Evolutionary conservation across 23 red algal genomes (phyloP), one percentile per base, ranked within the genome.

Genomic region (Gracilaria gracilis): DNA sequence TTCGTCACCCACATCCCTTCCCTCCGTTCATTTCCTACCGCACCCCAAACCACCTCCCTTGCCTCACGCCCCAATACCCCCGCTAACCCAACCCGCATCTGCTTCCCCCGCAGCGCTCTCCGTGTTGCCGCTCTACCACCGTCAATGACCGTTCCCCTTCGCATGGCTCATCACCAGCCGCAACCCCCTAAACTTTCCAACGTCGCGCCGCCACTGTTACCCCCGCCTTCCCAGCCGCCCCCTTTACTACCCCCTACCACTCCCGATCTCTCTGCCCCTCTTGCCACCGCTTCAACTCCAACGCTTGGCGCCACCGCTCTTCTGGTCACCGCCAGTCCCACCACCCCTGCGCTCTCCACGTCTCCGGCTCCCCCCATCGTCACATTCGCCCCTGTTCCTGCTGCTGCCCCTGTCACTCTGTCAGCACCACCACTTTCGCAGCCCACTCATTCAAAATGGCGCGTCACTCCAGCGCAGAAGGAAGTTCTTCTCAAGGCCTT

Each of bases 371-470:
- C 38, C 11, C 72, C 72, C 72, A 20, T 77, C 42, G 72, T 77
- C 72, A 51, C 72, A 40, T 77, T 77, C 42, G 39, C 72, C 20
- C 72, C 72, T 9, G 42, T 46, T 51, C 72, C 72, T 15, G 31
- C 72, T 31, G 23, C 72, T 9, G 39, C 42, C 6, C 72, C 72
- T 14, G 39, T 77, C 42, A 31, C 39, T 35, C 72, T 77, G 39
- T 49, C 72, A 6, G 40, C 72, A 13, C 72, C 50, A 12, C 42
- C 72, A 1, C 72, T 82, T n/a, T 37, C 79, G 50, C 79, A 59
- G 79, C 67, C 88, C 15, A 71, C 75, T 0, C 88, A 91, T 47
- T 77, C 89, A 3, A 84, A 85, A 66, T 93, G 89, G 89, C 79
- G 81, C 23, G 80, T 85, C 44, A 93, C 89, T 29, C 77, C 51